phyloP scores from a whole-genome alignment of 2,329 filamentous ascomycete genomes.

The Fusarium albidum region DNA sequence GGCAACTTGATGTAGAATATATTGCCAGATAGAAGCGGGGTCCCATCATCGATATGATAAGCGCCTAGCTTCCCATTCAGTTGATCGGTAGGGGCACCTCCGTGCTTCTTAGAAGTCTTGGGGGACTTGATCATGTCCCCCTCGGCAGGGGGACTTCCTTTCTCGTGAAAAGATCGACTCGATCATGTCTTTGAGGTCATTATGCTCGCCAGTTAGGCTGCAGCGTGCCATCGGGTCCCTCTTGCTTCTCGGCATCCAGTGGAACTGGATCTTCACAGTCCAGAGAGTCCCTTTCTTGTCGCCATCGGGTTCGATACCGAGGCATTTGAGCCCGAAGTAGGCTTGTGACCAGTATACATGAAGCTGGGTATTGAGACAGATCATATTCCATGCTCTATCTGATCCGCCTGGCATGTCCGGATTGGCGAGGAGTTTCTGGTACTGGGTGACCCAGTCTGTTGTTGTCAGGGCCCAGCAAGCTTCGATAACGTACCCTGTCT shows the following conservation, averaged over 20 bases:
- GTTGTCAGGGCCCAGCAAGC: neutral
- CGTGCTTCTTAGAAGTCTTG: too few relatives aligned
- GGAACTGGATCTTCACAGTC: conserved; percentile 7
- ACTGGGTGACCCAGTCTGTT: neutral
- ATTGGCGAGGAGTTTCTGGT: neutral
- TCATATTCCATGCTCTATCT: conserved; percentile 11
- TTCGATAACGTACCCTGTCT: rapidly evolving
- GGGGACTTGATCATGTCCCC: too few relatives aligned
- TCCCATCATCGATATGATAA: too few relatives aligned
- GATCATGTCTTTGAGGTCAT: neutral
- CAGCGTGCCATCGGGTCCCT: neutral
- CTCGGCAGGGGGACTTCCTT: too few relatives aligned
- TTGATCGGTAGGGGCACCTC: too few relatives aligned
- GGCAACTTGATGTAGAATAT: neutral
- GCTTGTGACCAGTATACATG: neutral
- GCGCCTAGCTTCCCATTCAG: too few relatives aligned
- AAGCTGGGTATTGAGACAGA: neutral
- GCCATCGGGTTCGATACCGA: neutral
- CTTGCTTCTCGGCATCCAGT: conserved; percentile 10
- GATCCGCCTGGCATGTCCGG: neutral
- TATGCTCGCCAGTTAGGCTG: neutral
- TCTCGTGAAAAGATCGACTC: too few relatives aligned
- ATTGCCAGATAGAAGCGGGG: neutral
- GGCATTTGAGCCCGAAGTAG: neutral
- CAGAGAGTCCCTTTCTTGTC: neutral